Percentiles rank a stretch among this genome's conserved stretches.
phyloP scores from a whole-genome alignment of 2,329 filamentous ascomycete genomes.

The Coniochaeta ligniaria region DNA sequence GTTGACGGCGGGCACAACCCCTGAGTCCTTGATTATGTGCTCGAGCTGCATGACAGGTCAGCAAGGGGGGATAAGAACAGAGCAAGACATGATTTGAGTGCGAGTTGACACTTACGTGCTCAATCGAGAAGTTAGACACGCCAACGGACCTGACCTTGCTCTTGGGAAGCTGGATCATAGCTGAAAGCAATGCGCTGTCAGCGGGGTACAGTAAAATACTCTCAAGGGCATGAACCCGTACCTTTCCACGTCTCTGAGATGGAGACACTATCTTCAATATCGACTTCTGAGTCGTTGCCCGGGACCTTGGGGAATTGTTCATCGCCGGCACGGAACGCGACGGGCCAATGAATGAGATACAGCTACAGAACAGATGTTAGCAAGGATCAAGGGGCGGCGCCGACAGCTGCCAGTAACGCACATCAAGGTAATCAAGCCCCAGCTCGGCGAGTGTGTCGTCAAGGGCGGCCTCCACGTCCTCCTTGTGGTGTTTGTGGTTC shows the following conservation, averaged over 20 bases:
- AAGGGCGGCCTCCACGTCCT: no score
- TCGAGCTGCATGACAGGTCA: constrained; percentile 30
- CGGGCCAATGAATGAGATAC: constrained; percentile 59
- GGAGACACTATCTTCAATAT: constrained; percentile 35
- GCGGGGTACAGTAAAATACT: constrained; percentile 7
- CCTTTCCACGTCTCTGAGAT: constrained; percentile 37
- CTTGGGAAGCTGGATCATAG: constrained; percentile 49
- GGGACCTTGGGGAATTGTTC: constrained; percentile 36
- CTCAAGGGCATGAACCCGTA: not conserved
- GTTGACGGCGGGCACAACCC: constrained; percentile 55
- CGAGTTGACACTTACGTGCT: constrained; percentile 22
- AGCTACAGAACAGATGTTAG: constrained; percentile 32
- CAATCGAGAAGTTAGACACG: constrained; percentile 67
- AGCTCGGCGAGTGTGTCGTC: no score
- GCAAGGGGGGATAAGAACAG: constrained; percentile 4
- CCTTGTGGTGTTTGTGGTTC: no score
- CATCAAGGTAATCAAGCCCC: no score
- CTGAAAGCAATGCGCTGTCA: constrained; percentile 17
- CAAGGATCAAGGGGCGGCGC: no score
- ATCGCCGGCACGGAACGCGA: constrained; percentile 31
- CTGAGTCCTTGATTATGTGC: constrained; percentile 47
- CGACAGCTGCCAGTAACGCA: no score
- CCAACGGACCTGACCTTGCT: constrained; percentile 60
- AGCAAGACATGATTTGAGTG: not conserved
- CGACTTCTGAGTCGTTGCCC: constrained; percentile 24